A percentile compares a stretch with the other conserved stretches of the same genome.
Evolutionary conservation across 2,329 filamentous ascomycete species (phyloP).

Genomic region (Alternaria novae-zelandiae): DNA sequence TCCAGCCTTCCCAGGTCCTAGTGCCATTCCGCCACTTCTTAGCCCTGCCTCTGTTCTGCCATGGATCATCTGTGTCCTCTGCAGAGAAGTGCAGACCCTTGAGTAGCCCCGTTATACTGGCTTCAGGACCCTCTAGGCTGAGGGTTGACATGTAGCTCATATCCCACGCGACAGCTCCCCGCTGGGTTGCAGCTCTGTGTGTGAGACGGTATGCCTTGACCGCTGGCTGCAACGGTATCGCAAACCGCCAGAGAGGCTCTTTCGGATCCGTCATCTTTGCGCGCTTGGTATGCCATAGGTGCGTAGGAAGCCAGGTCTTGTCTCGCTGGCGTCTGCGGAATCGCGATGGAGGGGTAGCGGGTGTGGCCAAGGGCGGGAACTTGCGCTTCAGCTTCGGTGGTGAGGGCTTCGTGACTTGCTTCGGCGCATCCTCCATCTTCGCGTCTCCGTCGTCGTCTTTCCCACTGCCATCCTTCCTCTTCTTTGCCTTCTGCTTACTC

Average conservation of each 20-base stretch:
- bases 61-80: conserved; percentile 60
- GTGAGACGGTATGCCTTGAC: conserved; percentile 89
- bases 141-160: conserved; percentile 93
- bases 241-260: conserved; percentile 87
- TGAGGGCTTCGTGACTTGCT: conserved; percentile 19
- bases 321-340: conserved; percentile 84
- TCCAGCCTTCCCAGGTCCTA: conserved; percentile 64
- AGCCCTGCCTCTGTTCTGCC: conserved; percentile 60
- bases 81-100: conserved; percentile 65
- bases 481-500: conserved; percentile 66
- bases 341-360: conserved; percentile 67
- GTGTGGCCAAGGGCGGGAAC: conserved; percentile 73
- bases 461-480: conserved; percentile 56
- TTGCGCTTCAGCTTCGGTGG: conserved; percentile 67
- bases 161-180: conserved; percentile 88
- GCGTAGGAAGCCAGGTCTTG: conserved; percentile 95
- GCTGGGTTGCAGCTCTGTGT: conserved; percentile 76
- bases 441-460: conserved; percentile 17
- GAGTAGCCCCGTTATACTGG: conserved; percentile 70
- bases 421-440: conserved; percentile 5
- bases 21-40: conserved; percentile 73
- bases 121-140: conserved; percentile 70
- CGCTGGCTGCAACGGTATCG: conserved; percentile 82
- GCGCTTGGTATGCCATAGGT: conserved; percentile 91
- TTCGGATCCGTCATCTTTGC: conserved; percentile 84